Evolutionary conservation across 2,329 filamentous ascomycete species (phyloP), one percentile per base, ranked within the genome.

Genomic region (Cytospora piceae): DNA sequence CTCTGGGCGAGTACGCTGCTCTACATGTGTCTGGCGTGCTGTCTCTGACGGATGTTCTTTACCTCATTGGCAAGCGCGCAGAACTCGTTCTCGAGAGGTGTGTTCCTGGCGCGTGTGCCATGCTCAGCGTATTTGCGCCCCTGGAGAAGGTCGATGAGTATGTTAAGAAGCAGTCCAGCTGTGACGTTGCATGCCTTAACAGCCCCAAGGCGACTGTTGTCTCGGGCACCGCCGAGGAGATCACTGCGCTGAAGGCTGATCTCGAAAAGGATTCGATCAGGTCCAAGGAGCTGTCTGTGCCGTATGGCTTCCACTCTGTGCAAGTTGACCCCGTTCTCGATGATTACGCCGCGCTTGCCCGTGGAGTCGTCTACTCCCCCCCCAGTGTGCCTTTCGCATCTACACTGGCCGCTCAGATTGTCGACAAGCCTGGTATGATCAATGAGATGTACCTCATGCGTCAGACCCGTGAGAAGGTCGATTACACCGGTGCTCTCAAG

Each of bases 161-260:
- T 65, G 79, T 84, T 39, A 72, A 72, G 71, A 81, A 75, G 46
- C 69, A 71, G 12, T 68, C 70, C 73, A 79, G 75, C 15, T 73
- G 80, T 51, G 80, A 81, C 29, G 68, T 82, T 24, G 87, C 90
- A 14, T 93, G 91, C 76, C 82, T 91, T 71, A 94, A 94, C 70
- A 85, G 87, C 0, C 85, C 87, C 0, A 80, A 85, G 55, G 89
- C 91, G 71, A 91, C 87, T 17, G 91, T 93, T 4, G 79, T 93
- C 14, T 76, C 75, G 8, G 81, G 80, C 5, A 69, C 70, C 0
- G 75, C 77, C 2, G 72, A 73, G 0, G 75, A 81, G 34, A 74
- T 82, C 14, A 53, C 58, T 27, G 32, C 58, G 7, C 58, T 64
- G n/a, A 60, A 67, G 12, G 70, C 73, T 5, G 71, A 75, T 3